These are phyloP conservation scores for Aspergillus alliaceus DNA, from an alignment of 2,329 filamentous ascomycete species.

Conservation along the genomic window DNA sequence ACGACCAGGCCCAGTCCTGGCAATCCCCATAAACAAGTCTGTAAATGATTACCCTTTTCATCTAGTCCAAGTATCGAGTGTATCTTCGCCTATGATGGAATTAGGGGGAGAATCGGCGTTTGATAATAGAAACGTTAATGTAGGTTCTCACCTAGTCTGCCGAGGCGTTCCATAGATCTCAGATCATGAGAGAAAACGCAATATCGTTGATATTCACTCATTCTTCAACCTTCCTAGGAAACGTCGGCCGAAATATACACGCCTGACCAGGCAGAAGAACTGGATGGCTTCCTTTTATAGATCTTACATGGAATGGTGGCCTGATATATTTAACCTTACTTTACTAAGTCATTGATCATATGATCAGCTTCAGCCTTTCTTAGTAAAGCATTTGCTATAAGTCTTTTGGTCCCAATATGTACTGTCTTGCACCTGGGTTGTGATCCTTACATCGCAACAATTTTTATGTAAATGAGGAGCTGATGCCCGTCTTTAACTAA, in stretches of 20 bases:
- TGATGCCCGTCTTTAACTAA: too few species aligned
- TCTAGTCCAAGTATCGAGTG: neutral
- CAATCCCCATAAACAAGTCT: neutral
- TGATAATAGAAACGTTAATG: too few species aligned
- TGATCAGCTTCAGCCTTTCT: too few species aligned
- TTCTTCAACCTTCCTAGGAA: too few species aligned
- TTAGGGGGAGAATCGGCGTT: neutral
- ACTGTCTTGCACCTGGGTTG: neutral
- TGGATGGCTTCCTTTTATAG: too few species aligned
- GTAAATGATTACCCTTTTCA: neutral
- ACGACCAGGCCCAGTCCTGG: neutral
- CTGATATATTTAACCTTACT: neutral
- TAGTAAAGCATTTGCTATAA: too few species aligned
- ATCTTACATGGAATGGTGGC: neutral
- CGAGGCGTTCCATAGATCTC: too few species aligned
- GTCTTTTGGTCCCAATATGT: too few species aligned
- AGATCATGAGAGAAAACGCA: too few species aligned
- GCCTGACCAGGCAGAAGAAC: neutral
- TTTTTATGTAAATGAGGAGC: neutral
- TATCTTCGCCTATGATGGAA: too few species aligned
- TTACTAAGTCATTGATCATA: neutral
- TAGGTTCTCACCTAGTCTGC: too few species aligned
- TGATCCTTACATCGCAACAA: neutral
- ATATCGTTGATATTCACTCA: too few species aligned
- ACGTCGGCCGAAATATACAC: neutral